phyloP scores from a whole-genome alignment of 306 rosid species.

The Comarum palustre region DNA sequence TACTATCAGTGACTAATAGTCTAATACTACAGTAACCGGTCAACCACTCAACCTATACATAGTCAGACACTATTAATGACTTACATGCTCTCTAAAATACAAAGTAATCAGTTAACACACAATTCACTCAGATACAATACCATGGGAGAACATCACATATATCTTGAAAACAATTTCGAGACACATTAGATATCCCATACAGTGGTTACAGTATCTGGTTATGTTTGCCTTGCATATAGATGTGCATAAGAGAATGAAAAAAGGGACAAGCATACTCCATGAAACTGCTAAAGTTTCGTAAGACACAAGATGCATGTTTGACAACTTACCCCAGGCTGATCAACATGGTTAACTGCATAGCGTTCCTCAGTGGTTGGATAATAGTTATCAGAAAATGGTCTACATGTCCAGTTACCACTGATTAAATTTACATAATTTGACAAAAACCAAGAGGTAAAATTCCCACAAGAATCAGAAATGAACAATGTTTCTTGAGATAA shows the following conservation, averaged over 20 bases:
- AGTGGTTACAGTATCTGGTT: background rate
- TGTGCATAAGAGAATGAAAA: background rate
- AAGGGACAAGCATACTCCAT: background rate
- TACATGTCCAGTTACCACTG: slow-evolving; percentile 38
- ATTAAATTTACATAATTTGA: slow-evolving; percentile 17
- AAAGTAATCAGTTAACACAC: background rate
- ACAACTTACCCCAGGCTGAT: slow-evolving; percentile 47
- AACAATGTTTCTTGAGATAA: slow-evolving; percentile 2
- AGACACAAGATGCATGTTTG: slow-evolving; percentile 6
- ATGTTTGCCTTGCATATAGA: background rate
- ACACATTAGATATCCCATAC: background rate
- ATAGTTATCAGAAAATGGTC: slow-evolving; percentile 60
- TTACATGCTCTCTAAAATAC: background rate
- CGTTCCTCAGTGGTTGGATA: slow-evolving; percentile 63
- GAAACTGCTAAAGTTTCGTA: background rate
- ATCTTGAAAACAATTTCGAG: background rate
- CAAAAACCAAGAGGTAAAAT: background rate
- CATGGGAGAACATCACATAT: background rate
- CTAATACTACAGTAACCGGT: background rate
- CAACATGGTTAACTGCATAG: slow-evolving; percentile 69
- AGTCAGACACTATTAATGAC: background rate
- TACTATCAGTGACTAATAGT: background rate
- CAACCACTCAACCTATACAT: background rate
- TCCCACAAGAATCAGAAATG: slow-evolving; percentile 9
- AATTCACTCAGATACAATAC: background rate